Conservation (phyloP, 495 filamentous ascomycete species). For the Aspergillus cavernicola region DNA sequence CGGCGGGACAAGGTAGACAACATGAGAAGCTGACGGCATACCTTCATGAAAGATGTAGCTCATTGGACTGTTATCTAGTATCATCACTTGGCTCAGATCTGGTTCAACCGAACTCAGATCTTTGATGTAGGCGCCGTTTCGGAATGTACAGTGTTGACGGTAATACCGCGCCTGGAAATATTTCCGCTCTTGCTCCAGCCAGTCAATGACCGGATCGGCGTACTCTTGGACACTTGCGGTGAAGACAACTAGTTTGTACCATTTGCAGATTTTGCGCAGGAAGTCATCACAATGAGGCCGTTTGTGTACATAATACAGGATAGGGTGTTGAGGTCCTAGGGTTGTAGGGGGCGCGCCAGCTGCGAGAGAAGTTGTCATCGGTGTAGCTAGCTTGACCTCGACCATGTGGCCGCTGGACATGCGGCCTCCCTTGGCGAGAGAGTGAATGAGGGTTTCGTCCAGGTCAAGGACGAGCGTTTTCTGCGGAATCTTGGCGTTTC, state of each 20-base stretch:
- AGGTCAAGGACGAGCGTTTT: slow-evolving; percentile 95
- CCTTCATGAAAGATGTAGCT: slow-evolving; percentile 99
- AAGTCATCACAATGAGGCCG: slow-evolving; percentile 97
- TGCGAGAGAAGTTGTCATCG: slow-evolving; percentile 54
- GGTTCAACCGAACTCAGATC: slow-evolving; percentile 94
- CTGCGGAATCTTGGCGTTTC: slow-evolving; percentile 50
- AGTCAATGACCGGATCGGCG: slow-evolving; percentile 97
- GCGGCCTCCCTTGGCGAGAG: slow-evolving; percentile 89
- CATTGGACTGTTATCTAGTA: slow-evolving; percentile 95
- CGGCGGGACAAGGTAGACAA: neutral
- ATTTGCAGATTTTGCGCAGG: slow-evolving; percentile 88
- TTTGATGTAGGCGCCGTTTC: slow-evolving; percentile 96
- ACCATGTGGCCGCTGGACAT: slow-evolving; percentile 99
- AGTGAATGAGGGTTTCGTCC: slow-evolving; percentile 96
- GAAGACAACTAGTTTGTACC: slow-evolving; percentile 98
- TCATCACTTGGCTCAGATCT: slow-evolving; percentile 95
- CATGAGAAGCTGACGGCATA: slow-evolving; percentile 27
- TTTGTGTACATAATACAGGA: slow-evolving; percentile 98
- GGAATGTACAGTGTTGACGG: slow-evolving; percentile 90
- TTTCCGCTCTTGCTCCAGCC: slow-evolving; percentile 93
- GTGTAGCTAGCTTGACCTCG: slow-evolving; percentile 80
- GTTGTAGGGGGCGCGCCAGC: slow-evolving; percentile 59
- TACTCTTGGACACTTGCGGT: slow-evolving; percentile 98
- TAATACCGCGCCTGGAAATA: slow-evolving; percentile 92
- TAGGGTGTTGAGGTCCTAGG: slow-evolving; percentile 85